Conservation (phyloP, 768 basidiomycete genomes). For the Royoungia palumana region DNA sequence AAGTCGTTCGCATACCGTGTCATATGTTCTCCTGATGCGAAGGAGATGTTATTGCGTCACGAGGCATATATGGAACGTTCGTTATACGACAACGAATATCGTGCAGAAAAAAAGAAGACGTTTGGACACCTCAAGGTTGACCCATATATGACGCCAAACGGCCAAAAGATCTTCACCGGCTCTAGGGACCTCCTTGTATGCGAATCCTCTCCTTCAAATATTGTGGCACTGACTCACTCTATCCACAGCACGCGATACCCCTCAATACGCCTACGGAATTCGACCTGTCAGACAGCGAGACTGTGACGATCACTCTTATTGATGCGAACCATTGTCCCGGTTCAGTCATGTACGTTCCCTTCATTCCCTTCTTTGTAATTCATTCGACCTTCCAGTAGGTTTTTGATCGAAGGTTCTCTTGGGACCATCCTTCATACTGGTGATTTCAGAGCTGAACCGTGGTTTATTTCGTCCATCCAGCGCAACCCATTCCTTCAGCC, state of each 20-base stretch:
- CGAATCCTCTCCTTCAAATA: neutral
- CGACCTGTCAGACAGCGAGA: conserved; percentile 52
- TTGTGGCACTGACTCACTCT: neutral
- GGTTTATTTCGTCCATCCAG: conserved; percentile 64
- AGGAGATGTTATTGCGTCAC: conserved; percentile 78
- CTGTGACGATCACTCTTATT: conserved; percentile 71
- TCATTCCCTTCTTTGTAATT: neutral
- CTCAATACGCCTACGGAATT: conserved; percentile 62
- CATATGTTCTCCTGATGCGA: conserved; percentile 79
- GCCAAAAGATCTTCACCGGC: conserved; percentile 45
- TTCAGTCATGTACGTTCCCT: conserved; percentile 70
- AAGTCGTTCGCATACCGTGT: conserved; percentile 71
- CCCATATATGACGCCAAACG: conserved; percentile 45
- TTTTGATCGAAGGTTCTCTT: conserved; percentile 67
- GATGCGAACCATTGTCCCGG: conserved; percentile 97
- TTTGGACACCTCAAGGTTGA: conserved; percentile 66
- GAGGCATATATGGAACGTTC: conserved; percentile 68
- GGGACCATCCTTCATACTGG: conserved; percentile 88
- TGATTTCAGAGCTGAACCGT: conserved; percentile 86
- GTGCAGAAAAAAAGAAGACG: conserved; percentile 40
- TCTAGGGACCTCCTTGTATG: conserved; percentile 55
- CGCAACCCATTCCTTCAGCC: conserved; percentile 71
- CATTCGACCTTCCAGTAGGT: conserved; percentile 49
- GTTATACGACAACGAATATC: conserved; percentile 43
- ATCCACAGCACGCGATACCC: conserved; percentile 50